Base-by-base conservation (phyloP, 345 rosid genomes). In the Geranium rotundifolium region DNA sequence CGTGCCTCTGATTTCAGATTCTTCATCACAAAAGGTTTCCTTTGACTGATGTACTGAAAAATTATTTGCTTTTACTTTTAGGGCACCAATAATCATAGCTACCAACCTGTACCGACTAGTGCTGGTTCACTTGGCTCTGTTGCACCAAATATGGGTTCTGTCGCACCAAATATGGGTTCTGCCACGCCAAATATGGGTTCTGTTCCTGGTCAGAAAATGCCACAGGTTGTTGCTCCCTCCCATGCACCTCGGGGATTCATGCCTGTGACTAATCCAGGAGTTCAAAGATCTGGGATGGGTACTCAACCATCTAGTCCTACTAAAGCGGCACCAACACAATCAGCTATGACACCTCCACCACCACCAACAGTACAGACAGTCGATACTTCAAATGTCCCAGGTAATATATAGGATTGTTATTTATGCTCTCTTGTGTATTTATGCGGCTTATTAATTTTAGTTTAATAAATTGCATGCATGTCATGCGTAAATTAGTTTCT, bases 291-390 rank as follows among this genome's bases (percentile, higher is more conserved):
- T 23, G 86, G 80, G 66, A 73, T 81, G 52, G 75, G 79, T 73
- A 20, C 86, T 61, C 97, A 88, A 69, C 89, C 90, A 49, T 67
- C 83, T 27, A 84, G 82, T 69, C 90, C 96, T 69, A 79, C 80
- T 65, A 86, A 81, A 66, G 68, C 82, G 58, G 72, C 82, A 68
- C 34, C 83, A 50, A 65, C 57, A 31, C 93, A 85, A 72, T 79
- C 85, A 76, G 74, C 81, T 67, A 84, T 69, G 30, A 41, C 81
- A 18, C 89, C 95, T 71, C 77, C 88, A 71, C 87, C 87, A 34
- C 97, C 93, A 65, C 85, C 97, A 54, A 95, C 99, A 12, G 83
- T 88, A 61, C 97, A 90, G 81, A 88, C 93, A 4, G 99, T 79
- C 39, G 87, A 95, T 76, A 88, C 90, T 58, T 82, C 89, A 68